These are phyloP conservation scores for Shiraia sp. DNA, from an alignment of 2,329 filamentous ascomycete genomes.

Conservation along the genomic window DNA sequence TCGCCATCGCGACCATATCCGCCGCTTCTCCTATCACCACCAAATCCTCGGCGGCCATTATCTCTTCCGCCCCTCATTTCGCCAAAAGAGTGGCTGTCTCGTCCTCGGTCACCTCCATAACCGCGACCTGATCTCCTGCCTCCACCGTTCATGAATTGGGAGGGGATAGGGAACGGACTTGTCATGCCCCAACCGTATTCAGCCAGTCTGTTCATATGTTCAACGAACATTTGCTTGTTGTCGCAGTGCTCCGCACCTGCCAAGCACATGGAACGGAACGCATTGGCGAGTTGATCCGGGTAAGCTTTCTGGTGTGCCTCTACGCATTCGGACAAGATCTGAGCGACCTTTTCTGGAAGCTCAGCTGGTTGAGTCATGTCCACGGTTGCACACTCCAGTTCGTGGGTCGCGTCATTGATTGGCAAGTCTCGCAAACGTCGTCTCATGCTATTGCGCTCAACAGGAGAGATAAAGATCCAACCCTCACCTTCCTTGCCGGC, in stretches of 20 bases:
- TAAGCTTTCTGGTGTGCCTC: constrained; percentile 52
- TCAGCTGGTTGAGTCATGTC: constrained; percentile 49
- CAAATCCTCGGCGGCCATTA: too few species aligned
- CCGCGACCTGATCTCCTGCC: too few species aligned
- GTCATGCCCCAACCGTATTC: constrained; percentile 54
- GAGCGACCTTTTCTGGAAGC: constrained; percentile 47
- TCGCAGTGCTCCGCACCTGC: constrained; percentile 52
- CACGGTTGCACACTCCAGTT: constrained; percentile 55
- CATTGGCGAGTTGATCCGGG: constrained; percentile 47
- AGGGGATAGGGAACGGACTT: constrained; percentile 44
- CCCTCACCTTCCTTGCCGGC: constrained; percentile 74
- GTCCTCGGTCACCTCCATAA: too few species aligned
- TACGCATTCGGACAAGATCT: constrained; percentile 52
- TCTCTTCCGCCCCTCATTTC: constrained; percentile 10
- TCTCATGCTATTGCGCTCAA: constrained; percentile 57
- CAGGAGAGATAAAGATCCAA: constrained; percentile 65
- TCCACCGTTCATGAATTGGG: constrained; percentile 18
- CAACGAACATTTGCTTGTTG: constrained; percentile 48
- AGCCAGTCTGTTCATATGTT: constrained; percentile 50
- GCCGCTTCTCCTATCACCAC: constrained; percentile 14
- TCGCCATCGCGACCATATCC: constrained; percentile 15
- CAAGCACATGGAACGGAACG: constrained; percentile 64
- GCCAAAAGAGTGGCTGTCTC: too few species aligned
- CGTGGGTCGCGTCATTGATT: constrained; percentile 57
- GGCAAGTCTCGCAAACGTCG: constrained; percentile 62